A percentile compares a stretch with the other conserved stretches of the same genome.
Conservation (phyloP, 1,139 yeast species). For the Debaryomyces udenii region DNA sequence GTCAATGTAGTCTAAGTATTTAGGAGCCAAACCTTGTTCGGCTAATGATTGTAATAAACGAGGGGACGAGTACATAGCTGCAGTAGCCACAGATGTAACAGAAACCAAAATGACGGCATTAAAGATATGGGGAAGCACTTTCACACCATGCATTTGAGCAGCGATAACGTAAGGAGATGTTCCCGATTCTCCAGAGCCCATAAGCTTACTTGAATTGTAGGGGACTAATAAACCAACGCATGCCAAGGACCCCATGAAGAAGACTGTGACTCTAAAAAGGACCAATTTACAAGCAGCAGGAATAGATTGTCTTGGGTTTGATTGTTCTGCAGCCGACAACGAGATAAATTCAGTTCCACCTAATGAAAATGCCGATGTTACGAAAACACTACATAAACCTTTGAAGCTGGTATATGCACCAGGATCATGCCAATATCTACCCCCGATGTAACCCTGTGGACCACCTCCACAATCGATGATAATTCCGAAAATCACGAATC, state of each 20-base stretch:
- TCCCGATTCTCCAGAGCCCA: conserved; percentile 43
- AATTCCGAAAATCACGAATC: conserved; percentile 45
- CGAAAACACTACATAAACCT: conserved; percentile 44
- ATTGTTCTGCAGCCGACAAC: conserved; percentile 45
- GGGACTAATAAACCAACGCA: conserved; percentile 50
- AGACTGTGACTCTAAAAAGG: conserved; percentile 39
- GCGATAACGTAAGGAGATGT: conserved; percentile 53
- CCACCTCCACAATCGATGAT: conserved; percentile 46
- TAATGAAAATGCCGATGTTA: conserved; percentile 41
- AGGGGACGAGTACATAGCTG: conserved; percentile 36
- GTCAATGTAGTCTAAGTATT: conserved; percentile 32
- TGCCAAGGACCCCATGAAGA: conserved; percentile 45
- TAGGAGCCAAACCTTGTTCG: conserved; percentile 34
- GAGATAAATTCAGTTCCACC: conserved; percentile 48
- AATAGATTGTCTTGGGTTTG: conserved; percentile 43
- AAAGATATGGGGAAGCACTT: conserved; percentile 33
- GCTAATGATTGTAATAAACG: conserved; percentile 36
- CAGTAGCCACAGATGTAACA: conserved; percentile 37
- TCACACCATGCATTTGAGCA: conserved; percentile 43
- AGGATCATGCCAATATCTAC: conserved; percentile 49
- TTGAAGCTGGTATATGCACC: conserved; percentile 42
- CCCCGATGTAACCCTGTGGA: conserved; percentile 46
- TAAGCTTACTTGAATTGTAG: conserved; percentile 37
- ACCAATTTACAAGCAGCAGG: conserved; percentile 47
- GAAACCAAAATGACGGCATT: conserved; percentile 36